Evolutionary conservation across 441 rosid species (phyloP).

Genomic region (California macrophylla): DNA sequence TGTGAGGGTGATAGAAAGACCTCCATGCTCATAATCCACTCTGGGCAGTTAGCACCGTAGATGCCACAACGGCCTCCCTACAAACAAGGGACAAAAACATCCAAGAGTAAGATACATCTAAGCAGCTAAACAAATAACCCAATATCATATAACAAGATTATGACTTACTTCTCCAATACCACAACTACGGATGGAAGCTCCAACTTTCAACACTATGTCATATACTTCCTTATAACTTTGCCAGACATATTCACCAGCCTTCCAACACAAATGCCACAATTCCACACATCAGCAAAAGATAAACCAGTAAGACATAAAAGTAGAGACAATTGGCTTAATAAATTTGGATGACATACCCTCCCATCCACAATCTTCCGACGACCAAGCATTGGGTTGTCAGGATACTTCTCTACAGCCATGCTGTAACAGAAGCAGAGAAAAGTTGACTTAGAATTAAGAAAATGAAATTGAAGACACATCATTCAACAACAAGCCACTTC

Average conservation of each 20-base stretch:
- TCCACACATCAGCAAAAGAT: neutral
- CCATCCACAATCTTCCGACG: conserved; percentile 58
- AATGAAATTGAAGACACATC: neutral
- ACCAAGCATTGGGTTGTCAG: conserved; percentile 76
- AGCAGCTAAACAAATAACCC: too few species aligned
- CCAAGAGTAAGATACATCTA: conserved; percentile 1
- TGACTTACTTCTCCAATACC: conserved; percentile 60
- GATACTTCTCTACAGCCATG: conserved; percentile 63
- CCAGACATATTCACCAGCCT: conserved; percentile 85
- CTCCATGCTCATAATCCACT: conserved; percentile 98
- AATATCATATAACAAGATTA: conserved; percentile 2
- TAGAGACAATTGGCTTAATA: neutral
- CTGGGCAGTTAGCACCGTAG: conserved; percentile 71
- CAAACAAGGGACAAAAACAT: conserved; percentile 12
- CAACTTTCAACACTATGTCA: conserved; percentile 63
- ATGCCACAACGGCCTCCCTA: conserved; percentile 87
- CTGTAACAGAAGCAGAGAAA: conserved; percentile 29
- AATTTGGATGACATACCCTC: conserved; percentile 33
- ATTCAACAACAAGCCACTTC: neutral
- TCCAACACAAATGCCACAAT: conserved; percentile 11
- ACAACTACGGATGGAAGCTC: conserved; percentile 67
- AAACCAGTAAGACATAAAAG: neutral
- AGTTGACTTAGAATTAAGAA: neutral
- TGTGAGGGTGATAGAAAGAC: conserved; percentile 24
- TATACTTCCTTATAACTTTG: conserved; percentile 66